Evolutionary conservation across 2,329 filamentous ascomycete species (phyloP), one percentile per base, ranked within the genome.

Genomic region (Colletotrichum liaoningense): DNA sequence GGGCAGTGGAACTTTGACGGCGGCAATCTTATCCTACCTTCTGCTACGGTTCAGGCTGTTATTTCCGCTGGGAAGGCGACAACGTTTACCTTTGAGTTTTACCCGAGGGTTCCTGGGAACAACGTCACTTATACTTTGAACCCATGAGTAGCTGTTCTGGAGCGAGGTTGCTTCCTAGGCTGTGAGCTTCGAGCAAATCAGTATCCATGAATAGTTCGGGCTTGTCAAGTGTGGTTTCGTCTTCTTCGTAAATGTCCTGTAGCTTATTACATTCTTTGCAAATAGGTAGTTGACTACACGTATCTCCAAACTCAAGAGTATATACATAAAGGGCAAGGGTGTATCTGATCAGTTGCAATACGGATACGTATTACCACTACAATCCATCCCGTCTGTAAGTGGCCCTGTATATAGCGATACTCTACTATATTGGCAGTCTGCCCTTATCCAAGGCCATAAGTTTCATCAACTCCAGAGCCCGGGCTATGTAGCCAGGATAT

Each of bases 51-150:
- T 49, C 80, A 85, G 60, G 84, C 84, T 0, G 86, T 91, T 7
- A 81, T 87, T 42, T 78, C 81, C 4, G 83, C 83, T 1, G 85
- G 84, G 0, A 79, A 85, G 77, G 79, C 80, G 5, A 85, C 86
- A 0, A 84, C 82, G 0, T 87, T 91, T 67, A 88, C 83, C 0
- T 85, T 90, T 73, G 89, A 90, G 79, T 89, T 90, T 75, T 90
- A 84, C 76, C 88, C 88, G 0, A 80, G 89, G 16, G 85, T 86
- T 12, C 78, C 79, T 6, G 85, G 84, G 30, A 90, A 90, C 79
- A 79, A 79, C 0, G 82, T 85, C 7, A 86, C 88, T 64, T 88
- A 86, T 69, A 88, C 67, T 5, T 35, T 75, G 8, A 64, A 59
- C 28, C 74, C 74, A 19, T 68, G 42, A 49, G 42, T 49, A 19